A percentile compares a stretch with the other conserved stretches of the same genome.
phyloP scores from a whole-genome alignment of 176 grass and related monocot genomes.

The Ensete ventricosum region DNA sequence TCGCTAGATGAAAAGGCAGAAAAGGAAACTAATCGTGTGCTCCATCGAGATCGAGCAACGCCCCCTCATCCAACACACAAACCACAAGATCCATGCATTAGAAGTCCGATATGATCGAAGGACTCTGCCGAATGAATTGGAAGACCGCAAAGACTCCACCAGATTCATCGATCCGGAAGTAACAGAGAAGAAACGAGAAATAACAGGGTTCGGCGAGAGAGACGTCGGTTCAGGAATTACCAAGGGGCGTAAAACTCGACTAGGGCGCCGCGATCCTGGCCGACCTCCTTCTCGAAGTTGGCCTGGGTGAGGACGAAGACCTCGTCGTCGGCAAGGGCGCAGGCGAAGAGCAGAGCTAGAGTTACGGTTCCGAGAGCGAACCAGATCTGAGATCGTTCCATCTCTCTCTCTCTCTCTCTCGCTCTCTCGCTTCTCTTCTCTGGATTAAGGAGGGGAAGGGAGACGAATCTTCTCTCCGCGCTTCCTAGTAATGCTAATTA shows the following conservation, averaged over 20 bases:
- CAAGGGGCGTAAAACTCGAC: constrained; percentile 91
- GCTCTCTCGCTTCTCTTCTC: not conserved
- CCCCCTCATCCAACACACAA: not conserved
- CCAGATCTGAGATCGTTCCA: constrained; percentile 50
- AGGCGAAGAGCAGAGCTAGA: constrained; percentile 28
- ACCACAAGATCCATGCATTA: not conserved
- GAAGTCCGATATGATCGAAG: not conserved
- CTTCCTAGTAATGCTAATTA: no score
- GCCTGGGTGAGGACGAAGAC: constrained; percentile 65
- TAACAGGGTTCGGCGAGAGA: not conserved
- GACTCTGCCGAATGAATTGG: not conserved
- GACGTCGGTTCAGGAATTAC: constrained; percentile 14
- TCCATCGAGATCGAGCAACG: not conserved
- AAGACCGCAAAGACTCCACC: not conserved
- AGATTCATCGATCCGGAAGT: not conserved
- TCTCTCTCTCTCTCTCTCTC: not conserved
- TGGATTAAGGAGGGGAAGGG: not conserved
- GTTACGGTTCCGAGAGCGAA: constrained; percentile 28
- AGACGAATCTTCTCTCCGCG: no score
- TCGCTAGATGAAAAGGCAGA: not conserved
- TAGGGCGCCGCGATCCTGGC: constrained; percentile 76
- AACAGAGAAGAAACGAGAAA: not conserved
- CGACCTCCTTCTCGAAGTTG: constrained; percentile 92
- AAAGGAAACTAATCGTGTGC: not conserved
- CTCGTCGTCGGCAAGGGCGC: constrained; percentile 34